Base-by-base conservation (phyloP, 2,329 filamentous ascomycete species). In the Fonsecaea multimorphosa region DNA sequence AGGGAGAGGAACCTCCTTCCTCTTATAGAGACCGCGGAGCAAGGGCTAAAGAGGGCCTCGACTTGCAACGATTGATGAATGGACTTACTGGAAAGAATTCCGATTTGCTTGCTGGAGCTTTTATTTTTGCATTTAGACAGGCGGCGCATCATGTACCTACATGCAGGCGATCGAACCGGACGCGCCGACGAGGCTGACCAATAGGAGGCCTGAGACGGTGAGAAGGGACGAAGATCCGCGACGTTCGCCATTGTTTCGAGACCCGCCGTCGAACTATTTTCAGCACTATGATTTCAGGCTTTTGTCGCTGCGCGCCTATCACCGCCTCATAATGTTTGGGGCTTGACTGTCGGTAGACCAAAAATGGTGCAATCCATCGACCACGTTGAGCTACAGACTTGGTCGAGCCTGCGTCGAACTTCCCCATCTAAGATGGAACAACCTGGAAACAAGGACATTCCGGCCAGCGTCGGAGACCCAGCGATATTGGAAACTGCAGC, bases 1-100 rank as follows among this genome's bases (percentile, higher is more conserved):
- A 63, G 44, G 32, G 70, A 72, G 61, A 70, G 65, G 36, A 69
- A 68, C 32, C 58, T 72, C 11, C 38, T 63, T 2, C 60, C 64
- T 19, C 49, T 72, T 22, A 62, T 71, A 27, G 56, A 66, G 24
- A 61, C 62, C 2, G 70, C 70, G 1, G 68, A 71, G 63, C 55
- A 71, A 46, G 68, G 67, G n/a, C 61, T 72, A 38, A 66, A 69
- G 56, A 65, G 52, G 44, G 58, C 44, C n/a, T 44, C 40, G n/a
- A 22, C 40, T 44, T 44, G 40, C 19, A 22, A 22, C 40, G 16
- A 44, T 44, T 6, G n/a, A 22, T 19, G 40, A 44, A 22, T 44
- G 1, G 6, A 22, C n/a, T 6, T 44, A 19, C 9, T 8, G n/a
- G 6, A 19, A 44, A 44, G n/a, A 44, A 22, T 44, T 44, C 7